Base-by-base conservation (phyloP, 495 filamentous ascomycete species). In the Penicillium arizonense region DNA sequence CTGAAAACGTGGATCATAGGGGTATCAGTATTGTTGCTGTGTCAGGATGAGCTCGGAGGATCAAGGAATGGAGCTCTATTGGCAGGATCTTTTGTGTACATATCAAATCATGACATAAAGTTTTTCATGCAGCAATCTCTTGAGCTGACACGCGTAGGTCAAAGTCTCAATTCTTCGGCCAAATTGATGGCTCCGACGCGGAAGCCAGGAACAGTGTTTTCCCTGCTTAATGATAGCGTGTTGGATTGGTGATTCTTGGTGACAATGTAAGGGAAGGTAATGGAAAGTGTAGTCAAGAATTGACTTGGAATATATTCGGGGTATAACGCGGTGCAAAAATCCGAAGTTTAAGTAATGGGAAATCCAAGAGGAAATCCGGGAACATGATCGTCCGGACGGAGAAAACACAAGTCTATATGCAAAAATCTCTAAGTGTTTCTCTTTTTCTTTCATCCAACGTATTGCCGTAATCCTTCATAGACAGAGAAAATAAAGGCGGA, bases 401-500 rank as follows among this genome's bases (percentile, higher is more conserved):
- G 23, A 38, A 38, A 26, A 24, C 12, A 37, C 14, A 37, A 20
- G 5, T 52, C 40, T 54, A 54, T 54, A 24, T 54, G 51, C 44
- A 47, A 23, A 32, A 14, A 4, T 52, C 13, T 39, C 30, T 16
- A 13, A 24, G 44, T 3, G 12, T 48, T 33, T 39, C 28, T 28
- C n/a, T 23, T n/a, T 42, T 14, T 26, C 33, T 26, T 47, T 77
- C 61, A 78, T 55, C 66, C 65, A 68, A 91, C 80, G 64, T 82
- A 77, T 46, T 73, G 79, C 68, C 87, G 88, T 71, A 97, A 73
- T 36, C 82, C 84, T 73, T 97, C 92, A 67, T 89, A 97, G 30
- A 97, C 80, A 35, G 91, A 87, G 63, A 98, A 99, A 50, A 99
- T 99, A 60, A 97, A 88, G 33, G 93, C 95, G n/a, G 89, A 95